Evolutionary conservation across 1,284 basidiomycete genomes (phyloP), one percentile per base, ranked within the genome.

Genomic region (Caloboletus inedulis): DNA sequence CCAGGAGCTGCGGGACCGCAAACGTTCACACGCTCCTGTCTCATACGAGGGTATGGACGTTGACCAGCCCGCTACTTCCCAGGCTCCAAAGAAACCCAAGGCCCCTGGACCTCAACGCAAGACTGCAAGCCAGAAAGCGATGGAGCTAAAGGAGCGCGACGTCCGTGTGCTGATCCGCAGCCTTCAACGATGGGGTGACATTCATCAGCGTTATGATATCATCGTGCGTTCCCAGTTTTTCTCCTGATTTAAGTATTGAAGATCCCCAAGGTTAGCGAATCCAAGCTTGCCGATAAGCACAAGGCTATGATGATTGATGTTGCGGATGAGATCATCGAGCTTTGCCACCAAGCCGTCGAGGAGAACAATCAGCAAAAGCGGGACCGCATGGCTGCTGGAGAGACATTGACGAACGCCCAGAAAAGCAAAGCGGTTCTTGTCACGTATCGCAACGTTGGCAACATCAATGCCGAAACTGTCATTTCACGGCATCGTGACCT

Each of bases 401-500:
- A 98, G 72, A 84, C 88, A 0, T 72, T 91, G 59, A 88, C 85
- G 18, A 90, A 90, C 61, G 87, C 88, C 10, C 88, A 91, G 73
- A 93, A 94, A 74, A 92, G 90, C 77, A 98, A 98, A 71, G 97
- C 96, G 0, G 91, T 98, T 45, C 81, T 98, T 37, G 89, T 98
- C 60, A 86, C 87, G 14, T 98, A 89, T 77, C 85, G 90, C 54
- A 88, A 87, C 49, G 93, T 98, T 51, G 81, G 87, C 52, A 93
- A 92, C 63, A 94, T 99, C 78, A 99, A 99, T 68, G 97, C 97
- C 18, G 96, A 98, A 71, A 99, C 97, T 0, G 89, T 98, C 36
- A 81, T 98, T 47, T 91, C 91, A 18, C 85, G 97, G 34, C 80
- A 92, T 69, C 87, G 90, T 47, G 95, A 98, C 69, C 82, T 99